phyloP scores from a whole-genome alignment of 352 stramenopile species.

The Globisporangium ultimum region DNA sequence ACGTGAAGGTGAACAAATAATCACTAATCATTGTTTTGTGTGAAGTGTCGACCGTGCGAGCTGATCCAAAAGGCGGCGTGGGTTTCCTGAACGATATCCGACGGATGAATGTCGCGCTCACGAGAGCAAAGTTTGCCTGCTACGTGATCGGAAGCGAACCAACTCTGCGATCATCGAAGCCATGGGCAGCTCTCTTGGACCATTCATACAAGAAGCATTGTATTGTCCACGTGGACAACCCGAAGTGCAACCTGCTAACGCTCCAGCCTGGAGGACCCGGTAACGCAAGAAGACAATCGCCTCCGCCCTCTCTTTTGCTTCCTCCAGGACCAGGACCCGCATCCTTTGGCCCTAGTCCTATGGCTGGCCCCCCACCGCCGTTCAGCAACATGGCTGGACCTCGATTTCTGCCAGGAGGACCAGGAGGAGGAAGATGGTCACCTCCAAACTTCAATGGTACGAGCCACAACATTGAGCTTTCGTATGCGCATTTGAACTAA shows the following conservation, averaged over 20 bases:
- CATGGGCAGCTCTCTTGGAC: constrained; percentile 76
- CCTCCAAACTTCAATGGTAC: constrained; percentile 14
- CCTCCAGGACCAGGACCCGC: constrained; percentile 1
- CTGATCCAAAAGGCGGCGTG: constrained; percentile 74
- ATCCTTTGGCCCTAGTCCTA: constrained; percentile 1
- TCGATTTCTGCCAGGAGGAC: constrained; percentile 10
- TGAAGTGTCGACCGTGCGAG: constrained; percentile 84
- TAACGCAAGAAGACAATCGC: constrained; percentile 9
- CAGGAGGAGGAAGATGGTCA: constrained; percentile 13
- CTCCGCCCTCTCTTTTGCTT: constrained; percentile 6
- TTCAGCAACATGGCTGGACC: neutral
- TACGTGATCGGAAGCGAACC: constrained; percentile 86
- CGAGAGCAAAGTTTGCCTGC: constrained; percentile 84
- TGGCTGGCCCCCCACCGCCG: neutral
- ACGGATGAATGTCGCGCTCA: constrained; percentile 88
- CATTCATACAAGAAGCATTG: constrained; percentile 59
- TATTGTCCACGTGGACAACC: constrained; percentile 83
- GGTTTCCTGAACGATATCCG: constrained; percentile 88
- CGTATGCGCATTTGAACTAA: too few relatives aligned
- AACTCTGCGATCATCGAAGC: constrained; percentile 80
- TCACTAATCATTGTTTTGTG: constrained; percentile 1
- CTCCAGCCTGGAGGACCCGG: constrained; percentile 28
- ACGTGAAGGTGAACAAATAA: neutral
- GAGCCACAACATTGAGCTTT: neutral
- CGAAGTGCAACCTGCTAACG: constrained; percentile 69